Conservation (phyloP, 257 asterid species). For the Solanum paucissectum region DNA sequence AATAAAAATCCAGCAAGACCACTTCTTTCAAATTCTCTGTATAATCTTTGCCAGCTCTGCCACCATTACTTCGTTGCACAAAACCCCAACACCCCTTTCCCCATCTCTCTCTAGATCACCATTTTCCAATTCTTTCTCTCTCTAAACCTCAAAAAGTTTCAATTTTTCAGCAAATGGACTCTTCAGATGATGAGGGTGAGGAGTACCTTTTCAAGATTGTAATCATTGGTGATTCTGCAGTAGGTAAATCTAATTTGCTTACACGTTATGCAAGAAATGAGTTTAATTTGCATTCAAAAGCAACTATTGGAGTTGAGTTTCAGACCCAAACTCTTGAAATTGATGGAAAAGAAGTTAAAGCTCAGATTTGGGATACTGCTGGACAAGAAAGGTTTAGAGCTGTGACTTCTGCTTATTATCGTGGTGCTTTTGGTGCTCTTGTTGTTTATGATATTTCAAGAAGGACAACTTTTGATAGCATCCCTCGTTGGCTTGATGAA, state of each 20-base stretch:
- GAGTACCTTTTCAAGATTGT: conserved; percentile 64
- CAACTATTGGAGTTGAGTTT: conserved; percentile 66
- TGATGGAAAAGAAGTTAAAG: conserved; percentile 69
- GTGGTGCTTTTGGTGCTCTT: conserved; percentile 70
- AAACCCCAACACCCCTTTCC: background rate
- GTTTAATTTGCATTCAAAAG: conserved; percentile 56
- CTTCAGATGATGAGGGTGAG: conserved; percentile 68
- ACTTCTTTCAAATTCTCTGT: background rate
- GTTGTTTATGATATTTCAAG: conserved; percentile 55
- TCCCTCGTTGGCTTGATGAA: conserved; percentile 72
- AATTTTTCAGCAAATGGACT: conserved; percentile 8
- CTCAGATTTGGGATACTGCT: conserved; percentile 86
- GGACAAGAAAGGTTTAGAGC: conserved; percentile 74
- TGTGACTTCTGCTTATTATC: conserved; percentile 74
- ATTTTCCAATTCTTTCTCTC: background rate
- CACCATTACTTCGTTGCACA: background rate
- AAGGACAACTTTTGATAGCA: conserved; percentile 52
- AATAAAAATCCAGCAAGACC: background rate
- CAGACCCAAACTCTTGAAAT: conserved; percentile 60
- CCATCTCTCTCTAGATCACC: background rate
- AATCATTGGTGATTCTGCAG: conserved; percentile 66
- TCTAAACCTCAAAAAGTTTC: background rate
- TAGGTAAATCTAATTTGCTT: conserved; percentile 55
- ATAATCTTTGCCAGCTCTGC: conserved; percentile 1
- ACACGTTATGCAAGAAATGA: conserved; percentile 64